Evolutionary conservation across 192 early-diverging fungal species (phyloP), one percentile per base, ranked within the genome.

Genomic region (Coemansia sp.): DNA sequence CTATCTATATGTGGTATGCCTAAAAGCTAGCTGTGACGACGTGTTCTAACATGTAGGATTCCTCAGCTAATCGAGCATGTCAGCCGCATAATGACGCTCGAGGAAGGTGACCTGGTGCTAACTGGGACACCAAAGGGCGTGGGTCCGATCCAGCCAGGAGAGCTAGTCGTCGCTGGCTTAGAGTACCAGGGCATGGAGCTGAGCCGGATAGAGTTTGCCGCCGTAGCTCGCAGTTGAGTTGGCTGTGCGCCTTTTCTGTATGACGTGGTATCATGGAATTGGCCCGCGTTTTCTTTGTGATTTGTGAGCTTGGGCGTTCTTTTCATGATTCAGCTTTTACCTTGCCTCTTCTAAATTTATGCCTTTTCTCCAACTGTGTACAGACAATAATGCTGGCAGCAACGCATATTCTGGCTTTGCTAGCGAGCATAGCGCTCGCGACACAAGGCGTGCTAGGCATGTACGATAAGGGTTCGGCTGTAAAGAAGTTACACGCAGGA

Each of bases 51-150:
- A 4, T 65, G 58, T 82, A 89, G 89, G 38, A 87, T 97, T 44
- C 93, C 94, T 0, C 74, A 74, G 64, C 80, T 98, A 32, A 88
- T 98, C 49, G 86, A 87, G 58, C 85, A 94, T 65, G 86, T 97
- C 60, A 90, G 88, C 47, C 79, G 87, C 3, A 91, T 97, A 67
- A 96, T 96, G 94, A 93, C 84, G 40, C 82, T 98, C 24, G 90
- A 98, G 64, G 84, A 82, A 15, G 97, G 95, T 12, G 97, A 98
- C 78, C 80, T 97, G 16, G 84, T 98, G 35, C 82, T 98, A 43
- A 97, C 97, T 4, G 94, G 92, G 16, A 98, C 96, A 20, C 96
- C 96, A 22, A 74, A 84, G 39, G 96, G 96, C 16, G 96, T 97
- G 22, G 95, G 94, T 6, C 89, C 87, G 3, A 88, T 98, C 52